Percentiles rank a stretch among this genome's conserved stretches.
These are phyloP conservation scores for Spizellomyces punctatus DNA, from an alignment of 192 early-diverging fungal species.

Conservation along the genomic window DNA sequence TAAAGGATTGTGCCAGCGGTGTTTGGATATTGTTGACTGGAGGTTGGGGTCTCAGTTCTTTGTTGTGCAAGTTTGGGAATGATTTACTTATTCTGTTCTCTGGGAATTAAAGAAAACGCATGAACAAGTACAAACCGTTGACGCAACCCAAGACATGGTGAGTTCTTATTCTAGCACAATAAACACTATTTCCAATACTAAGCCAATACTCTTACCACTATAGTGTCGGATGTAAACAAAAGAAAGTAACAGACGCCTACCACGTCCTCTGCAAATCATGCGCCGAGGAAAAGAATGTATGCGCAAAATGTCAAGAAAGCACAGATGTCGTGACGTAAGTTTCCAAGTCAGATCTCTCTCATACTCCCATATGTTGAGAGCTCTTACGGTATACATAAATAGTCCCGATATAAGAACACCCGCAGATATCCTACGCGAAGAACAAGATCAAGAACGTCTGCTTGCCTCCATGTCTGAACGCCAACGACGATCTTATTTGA, in stretches of 20 bases:
- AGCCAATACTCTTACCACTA: not conserved
- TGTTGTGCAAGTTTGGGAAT: constrained; percentile 28
- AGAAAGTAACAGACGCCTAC: constrained; percentile 89
- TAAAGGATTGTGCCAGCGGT: constrained; percentile 65
- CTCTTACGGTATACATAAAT: constrained; percentile 5
- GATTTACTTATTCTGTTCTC: constrained; percentile 34
- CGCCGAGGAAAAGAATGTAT: constrained; percentile 77
- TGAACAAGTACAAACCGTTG: constrained; percentile 97
- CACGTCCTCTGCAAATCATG: constrained; percentile 92
- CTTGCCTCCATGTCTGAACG: constrained; percentile 78
- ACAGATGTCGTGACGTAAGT: constrained; percentile 59
- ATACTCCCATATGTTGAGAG: not conserved
- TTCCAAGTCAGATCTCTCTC: not conserved
- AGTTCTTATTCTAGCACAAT: constrained; percentile 1
- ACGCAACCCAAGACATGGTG: constrained; percentile 88
- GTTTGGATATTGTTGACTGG: constrained; percentile 57
- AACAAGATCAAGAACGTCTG: constrained; percentile 72
- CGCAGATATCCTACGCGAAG: constrained; percentile 66
- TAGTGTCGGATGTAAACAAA: constrained; percentile 75
- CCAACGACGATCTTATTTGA: constrained; percentile 76
- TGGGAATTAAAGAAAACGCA: constrained; percentile 81
- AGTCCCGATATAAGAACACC: constrained; percentile 47
- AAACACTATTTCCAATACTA: not conserved
- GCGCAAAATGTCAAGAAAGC: constrained; percentile 86
- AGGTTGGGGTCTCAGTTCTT: constrained; percentile 26